Evolutionary conservation across 257 asterid species (phyloP).

Genomic region (Lycium barbarum): DNA sequence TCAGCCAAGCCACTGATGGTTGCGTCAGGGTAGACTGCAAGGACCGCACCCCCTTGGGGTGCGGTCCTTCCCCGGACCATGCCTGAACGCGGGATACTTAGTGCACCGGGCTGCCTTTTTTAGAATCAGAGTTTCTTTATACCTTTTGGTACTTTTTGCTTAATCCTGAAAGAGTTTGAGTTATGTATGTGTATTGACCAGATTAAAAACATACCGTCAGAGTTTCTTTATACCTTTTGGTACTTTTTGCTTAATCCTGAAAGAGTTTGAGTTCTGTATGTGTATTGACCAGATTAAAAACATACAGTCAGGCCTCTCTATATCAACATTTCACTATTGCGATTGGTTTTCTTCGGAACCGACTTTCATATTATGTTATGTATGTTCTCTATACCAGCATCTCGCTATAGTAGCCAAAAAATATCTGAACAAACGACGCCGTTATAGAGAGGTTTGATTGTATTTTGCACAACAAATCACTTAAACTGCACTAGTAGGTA

Average conservation of each 20-base stretch:
- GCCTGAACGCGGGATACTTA: not conserved
- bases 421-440: too few relatives aligned
- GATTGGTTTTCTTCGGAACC: too few relatives aligned
- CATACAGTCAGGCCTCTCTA: not conserved
- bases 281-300: conserved; percentile 5
- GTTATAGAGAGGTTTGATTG: too few relatives aligned
- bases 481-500: not conserved
- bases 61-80: too few relatives aligned
- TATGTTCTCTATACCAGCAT: too few relatives aligned
- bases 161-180: not conserved
- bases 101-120: not conserved
- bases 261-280: not conserved
- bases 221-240: not conserved
- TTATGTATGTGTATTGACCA: not conserved
- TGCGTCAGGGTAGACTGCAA: not conserved
- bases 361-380: too few relatives aligned
- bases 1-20: not conserved
- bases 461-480: not conserved
- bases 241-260: not conserved
- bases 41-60: not conserved
- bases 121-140: too few relatives aligned
- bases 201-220: not conserved
- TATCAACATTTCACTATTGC: too few relatives aligned
- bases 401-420: too few relatives aligned
- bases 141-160: not conserved